Evolutionary conservation across 2,329 filamentous ascomycete species (phyloP).

Genomic region (Cladophialophora bantiana): DNA sequence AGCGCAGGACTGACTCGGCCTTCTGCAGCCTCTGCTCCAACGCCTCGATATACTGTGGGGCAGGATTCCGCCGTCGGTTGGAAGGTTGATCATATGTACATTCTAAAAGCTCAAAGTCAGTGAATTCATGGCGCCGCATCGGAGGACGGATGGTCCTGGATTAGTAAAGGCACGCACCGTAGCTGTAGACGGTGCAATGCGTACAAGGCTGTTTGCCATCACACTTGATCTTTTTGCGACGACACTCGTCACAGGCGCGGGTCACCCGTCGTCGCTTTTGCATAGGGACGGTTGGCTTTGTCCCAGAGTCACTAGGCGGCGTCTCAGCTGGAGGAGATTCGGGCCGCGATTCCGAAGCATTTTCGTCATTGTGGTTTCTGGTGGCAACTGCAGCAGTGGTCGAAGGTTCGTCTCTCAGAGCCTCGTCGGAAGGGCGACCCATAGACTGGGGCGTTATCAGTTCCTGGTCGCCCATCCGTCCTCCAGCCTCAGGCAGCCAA

Average conservation of each 20-base stretch:
- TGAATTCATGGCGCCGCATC: neutral
- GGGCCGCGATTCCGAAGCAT: slow-evolving; percentile 27
- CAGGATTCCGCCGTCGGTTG: slow-evolving; percentile 86
- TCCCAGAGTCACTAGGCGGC: slow-evolving; percentile 26
- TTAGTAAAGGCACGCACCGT: slow-evolving; percentile 66
- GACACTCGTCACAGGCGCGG: slow-evolving; percentile 81
- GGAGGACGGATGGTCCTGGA: neutral
- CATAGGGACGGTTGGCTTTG: slow-evolving; percentile 58
- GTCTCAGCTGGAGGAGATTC: slow-evolving; percentile 30
- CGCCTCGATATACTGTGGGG: slow-evolving; percentile 90
- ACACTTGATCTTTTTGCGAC: slow-evolving; percentile 84
- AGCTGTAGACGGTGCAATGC: slow-evolving; percentile 97
- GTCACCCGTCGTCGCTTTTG: slow-evolving; percentile 82
- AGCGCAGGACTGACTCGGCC: slow-evolving; percentile 78
- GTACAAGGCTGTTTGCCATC: slow-evolving; percentile 78
- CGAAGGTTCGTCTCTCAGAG: slow-evolving; percentile 10
- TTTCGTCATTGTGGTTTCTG: slow-evolving; percentile 20
- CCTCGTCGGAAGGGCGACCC: slow-evolving; percentile 28
- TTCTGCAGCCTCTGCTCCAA: slow-evolving; percentile 83
- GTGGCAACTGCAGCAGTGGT: slow-evolving; percentile 1
- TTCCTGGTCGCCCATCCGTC: slow-evolving; percentile 30
- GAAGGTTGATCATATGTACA: slow-evolving; percentile 96
- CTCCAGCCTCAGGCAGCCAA: slow-evolving; percentile 10
- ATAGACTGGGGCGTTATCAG: slow-evolving; percentile 24
- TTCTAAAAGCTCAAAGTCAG: slow-evolving; percentile 60